phyloP scores from a whole-genome alignment of 2,329 filamentous ascomycete species.

The Ascochyta koolunga region DNA sequence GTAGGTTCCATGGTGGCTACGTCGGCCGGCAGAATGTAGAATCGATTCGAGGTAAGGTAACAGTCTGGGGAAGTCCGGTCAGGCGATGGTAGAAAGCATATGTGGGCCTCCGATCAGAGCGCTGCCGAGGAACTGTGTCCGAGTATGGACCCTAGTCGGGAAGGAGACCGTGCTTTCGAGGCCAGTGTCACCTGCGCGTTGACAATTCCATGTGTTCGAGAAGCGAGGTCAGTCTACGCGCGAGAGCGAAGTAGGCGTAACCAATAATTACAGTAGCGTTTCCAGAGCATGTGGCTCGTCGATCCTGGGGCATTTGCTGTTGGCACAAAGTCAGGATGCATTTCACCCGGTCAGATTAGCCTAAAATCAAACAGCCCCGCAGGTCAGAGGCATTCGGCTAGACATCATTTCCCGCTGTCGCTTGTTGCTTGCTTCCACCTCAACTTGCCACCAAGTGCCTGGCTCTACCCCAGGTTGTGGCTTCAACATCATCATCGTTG shows the following conservation, averaged over 20 bases:
- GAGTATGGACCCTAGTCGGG: slow-evolving; percentile 35
- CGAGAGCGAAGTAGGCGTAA: slow-evolving; percentile 41
- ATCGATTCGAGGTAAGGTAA: slow-evolving; percentile 18
- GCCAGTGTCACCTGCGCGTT: slow-evolving; percentile 45
- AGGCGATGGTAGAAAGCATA: slow-evolving; percentile 46
- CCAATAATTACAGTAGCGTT: slow-evolving; percentile 34
- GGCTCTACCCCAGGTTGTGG: slow-evolving; percentile 17
- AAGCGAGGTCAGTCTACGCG: slow-evolving; percentile 44
- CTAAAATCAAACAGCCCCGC: slow-evolving; percentile 16
- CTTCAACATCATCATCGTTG: slow-evolving; percentile 11
- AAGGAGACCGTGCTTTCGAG: slow-evolving; percentile 25
- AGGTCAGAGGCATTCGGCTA: slow-evolving; percentile 6
- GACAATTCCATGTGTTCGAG: slow-evolving; percentile 48
- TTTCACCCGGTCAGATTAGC: slow-evolving; percentile 24
- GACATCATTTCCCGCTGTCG: slow-evolving; percentile 6
- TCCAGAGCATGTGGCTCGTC: slow-evolving; percentile 33
- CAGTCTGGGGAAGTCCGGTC: slow-evolving; percentile 38
- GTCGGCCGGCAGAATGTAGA: slow-evolving; percentile 21
- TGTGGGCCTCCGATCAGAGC: slow-evolving; percentile 43
- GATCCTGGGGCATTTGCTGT: slow-evolving; percentile 28
- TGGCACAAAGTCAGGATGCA: slow-evolving; percentile 10
- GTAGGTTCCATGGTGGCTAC: slow-evolving; percentile 35
- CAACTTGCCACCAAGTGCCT: slow-evolving; percentile 12
- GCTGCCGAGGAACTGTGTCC: slow-evolving; percentile 38
- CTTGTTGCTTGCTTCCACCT: slow-evolving; percentile 10